Base-by-base conservation (phyloP, 441 rosid genomes). In the Lagerstroemia fauriei region DNA sequence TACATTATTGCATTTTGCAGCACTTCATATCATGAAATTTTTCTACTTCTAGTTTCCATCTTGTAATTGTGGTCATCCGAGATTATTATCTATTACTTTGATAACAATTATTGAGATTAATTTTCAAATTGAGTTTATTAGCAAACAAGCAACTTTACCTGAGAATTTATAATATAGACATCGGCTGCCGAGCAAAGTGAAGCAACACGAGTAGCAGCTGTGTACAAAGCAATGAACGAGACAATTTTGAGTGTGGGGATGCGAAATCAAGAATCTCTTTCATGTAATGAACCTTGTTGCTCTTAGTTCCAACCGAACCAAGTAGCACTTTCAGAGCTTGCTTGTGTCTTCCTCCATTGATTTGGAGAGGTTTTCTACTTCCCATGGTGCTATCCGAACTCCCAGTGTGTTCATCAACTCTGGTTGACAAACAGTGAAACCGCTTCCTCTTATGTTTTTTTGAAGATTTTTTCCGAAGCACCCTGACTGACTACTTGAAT, bases 291-390 rank as follows among this genome's bases (percentile, higher is more conserved):
- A 91, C 89, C 86, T 96, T 96, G 84, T 95, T 96, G 92, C 99
- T 96, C 87, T 96, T 96, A 41, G 97, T 95, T 81, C 98, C 99
- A 82, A 96, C 98, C 73, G 99, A 96, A 77, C 99, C 99, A 72
- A 96, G 90, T 66, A 96, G 98, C 88, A 95, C 78, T 88, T 93
- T 96, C 74, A 92, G 92, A 81, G 82, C 81, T 76, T 86, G 92
- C 85, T 86, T 85, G 80, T 78, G 87, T 17, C 56, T 48, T 75
- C 75, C 84, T 84, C 84, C 89, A 72, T 13, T 44, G 46, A 76
- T 84, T 80, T 90, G 86, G 70, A 86, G 48, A 78, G 83, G 27
- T 83, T 83, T 86, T 80, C 82, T 77, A 70, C 82, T 80, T 73
- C 51, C 12, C 16, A 63, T 27, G 10, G 69, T 27, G 34, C 32